Base-by-base conservation (phyloP, 495 filamentous ascomycete species). In the Penicillium odoratum region DNA sequence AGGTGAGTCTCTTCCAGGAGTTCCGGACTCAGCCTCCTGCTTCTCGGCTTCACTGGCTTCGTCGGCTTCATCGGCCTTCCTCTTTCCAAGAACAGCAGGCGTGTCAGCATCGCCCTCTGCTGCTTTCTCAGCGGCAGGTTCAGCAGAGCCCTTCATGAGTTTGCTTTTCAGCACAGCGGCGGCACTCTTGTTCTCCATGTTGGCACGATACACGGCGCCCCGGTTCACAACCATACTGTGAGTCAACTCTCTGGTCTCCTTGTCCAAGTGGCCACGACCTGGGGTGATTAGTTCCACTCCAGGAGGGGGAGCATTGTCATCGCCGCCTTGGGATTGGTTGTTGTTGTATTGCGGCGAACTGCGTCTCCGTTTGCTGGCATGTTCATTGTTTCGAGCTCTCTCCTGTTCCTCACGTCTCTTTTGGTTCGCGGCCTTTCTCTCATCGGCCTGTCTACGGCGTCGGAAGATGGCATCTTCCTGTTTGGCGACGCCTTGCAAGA, bases 381-480 rank as follows among this genome's bases (percentile, higher is more conserved):
- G 77, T 53, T 80, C 67, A 54, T 79, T 76, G 31, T 80, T 79
- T 15, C 78, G 76, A 45, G 79, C 76, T 42, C 79, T 66, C 34
- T 88, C 78, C 34, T 90, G 82, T 48, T 92, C 74, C 66, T 91
- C 92, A 53, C 92, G 83, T 61, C 92, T 76, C 73, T 90, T 94
- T 56, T 83, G 82, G 56, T 85, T 85, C 11, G 89, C 91, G 63
- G 89, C 87, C 57, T 86, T 84, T 60, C 90, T 84, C 48, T 95
- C 91, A 51, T 97, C 93, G 0, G 78, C 83, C 69, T 96, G 85
- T 66, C 88, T 85, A 58, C 94, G 84, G 55, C 93, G 85, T 42
- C 79, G 81, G 73, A 99, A 99, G 60, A 99, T 99, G 21, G 88
- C 89, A 67, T 93, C 91, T 75, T 99, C 94, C 68, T 97, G 93